phyloP scores from a whole-genome alignment of 192 early-diverging fungal species.

The Rhizoclosmatium globosum region DNA sequence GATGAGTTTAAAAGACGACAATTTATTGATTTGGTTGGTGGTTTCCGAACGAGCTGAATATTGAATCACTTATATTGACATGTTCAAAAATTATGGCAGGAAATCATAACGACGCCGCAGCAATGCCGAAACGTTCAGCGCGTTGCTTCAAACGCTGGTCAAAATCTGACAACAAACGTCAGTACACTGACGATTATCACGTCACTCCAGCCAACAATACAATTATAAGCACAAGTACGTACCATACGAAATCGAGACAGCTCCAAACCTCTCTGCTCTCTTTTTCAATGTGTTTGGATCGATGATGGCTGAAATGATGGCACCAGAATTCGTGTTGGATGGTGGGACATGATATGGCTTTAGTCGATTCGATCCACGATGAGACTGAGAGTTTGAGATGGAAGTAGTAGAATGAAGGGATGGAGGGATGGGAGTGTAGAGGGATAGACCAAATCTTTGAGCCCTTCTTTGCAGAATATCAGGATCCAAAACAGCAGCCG shows the following conservation, averaged over 20 bases:
- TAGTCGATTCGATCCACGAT: too few species aligned
- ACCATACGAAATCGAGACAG: not conserved
- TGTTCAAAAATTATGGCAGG: too few species aligned
- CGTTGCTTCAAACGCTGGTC: not conserved
- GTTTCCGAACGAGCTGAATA: too few species aligned
- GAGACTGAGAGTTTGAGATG: too few species aligned
- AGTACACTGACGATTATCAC: not conserved
- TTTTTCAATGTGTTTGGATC: not conserved
- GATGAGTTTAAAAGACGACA: too few species aligned
- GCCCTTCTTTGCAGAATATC: not conserved
- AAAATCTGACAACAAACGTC: not conserved
- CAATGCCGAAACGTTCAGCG: not conserved
- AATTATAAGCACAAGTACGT: not conserved
- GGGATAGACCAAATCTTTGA: not conserved
- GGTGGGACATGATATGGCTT: too few species aligned
- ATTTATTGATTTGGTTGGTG: too few species aligned
- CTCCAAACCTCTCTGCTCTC: not conserved
- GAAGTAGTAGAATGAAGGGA: too few species aligned
- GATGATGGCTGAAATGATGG: not conserved
- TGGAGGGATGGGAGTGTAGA: not conserved
- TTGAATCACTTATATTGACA: too few species aligned
- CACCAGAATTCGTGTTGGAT: not conserved
- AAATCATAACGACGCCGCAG: not conserved
- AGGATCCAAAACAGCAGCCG: too few species aligned
- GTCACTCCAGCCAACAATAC: not conserved